These are phyloP conservation scores for Kodamaea fukazawae DNA, from an alignment of 805 yeast genomes.

Conservation along the genomic window DNA sequence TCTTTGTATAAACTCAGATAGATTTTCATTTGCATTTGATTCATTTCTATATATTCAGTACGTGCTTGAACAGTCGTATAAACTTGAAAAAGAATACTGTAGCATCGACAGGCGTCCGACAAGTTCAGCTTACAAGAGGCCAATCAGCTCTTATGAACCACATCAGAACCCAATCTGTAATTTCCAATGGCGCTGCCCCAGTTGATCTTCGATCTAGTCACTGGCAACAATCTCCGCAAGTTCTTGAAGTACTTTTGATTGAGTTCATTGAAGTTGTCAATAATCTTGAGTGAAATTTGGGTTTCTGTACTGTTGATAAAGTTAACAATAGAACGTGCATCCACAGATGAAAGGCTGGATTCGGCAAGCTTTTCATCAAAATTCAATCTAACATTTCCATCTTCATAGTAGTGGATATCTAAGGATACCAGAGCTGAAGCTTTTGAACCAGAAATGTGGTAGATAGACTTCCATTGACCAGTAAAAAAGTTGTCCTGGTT, in stretches of 20 bases:
- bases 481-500: conserved; percentile 81
- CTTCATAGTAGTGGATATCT: conserved; percentile 91
- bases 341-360: conserved; percentile 20
- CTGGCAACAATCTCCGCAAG: conserved; percentile 86
- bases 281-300: conserved; percentile 54
- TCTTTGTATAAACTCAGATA: conserved; percentile 34
- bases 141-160: conserved; percentile 34
- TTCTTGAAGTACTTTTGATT: conserved; percentile 81
- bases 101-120: too few species aligned
- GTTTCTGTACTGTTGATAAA: conserved; percentile 58
- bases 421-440: conserved; percentile 57
- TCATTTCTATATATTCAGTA: too few species aligned
- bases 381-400: conserved; percentile 86
- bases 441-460: conserved; percentile 37
- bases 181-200: conserved; percentile 95
- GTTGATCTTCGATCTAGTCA: conserved; percentile 84
- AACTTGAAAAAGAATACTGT: too few species aligned
- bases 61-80: too few species aligned
- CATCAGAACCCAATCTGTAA: conserved; percentile 83
- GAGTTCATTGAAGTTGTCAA: conserved; percentile 62
- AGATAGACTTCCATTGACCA: conserved; percentile 81
- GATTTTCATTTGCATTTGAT: background rate
- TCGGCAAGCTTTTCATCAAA: conserved; percentile 32
- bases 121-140: too few species aligned
- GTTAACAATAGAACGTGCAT: conserved; percentile 36